Conservation (phyloP, 2,329 filamentous ascomycete species). For the Talaromyces sp. region DNA sequence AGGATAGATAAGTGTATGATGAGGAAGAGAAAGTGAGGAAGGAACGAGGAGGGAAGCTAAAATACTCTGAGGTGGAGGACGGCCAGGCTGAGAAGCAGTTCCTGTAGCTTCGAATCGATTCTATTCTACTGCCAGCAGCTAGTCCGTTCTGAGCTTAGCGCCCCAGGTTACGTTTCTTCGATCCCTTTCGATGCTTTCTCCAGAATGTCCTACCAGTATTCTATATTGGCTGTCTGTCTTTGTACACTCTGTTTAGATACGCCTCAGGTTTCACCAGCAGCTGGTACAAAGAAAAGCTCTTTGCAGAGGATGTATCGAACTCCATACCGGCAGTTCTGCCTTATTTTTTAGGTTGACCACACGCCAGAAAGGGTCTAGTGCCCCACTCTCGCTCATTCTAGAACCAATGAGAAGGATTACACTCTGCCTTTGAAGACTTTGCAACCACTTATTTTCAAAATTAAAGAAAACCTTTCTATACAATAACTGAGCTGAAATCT, state of each 20-base stretch:
- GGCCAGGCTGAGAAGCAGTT: constrained; percentile 9
- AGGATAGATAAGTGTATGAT: constrained; percentile 17
- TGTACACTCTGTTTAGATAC: not conserved
- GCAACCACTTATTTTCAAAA: not conserved
- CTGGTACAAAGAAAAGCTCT: not conserved
- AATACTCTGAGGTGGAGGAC: constrained; percentile 20
- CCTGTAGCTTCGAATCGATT: constrained; percentile 20
- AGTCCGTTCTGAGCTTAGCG: constrained; percentile 3
- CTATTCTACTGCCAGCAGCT: constrained; percentile 16
- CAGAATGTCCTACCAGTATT: not conserved
- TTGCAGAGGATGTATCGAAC: not conserved
- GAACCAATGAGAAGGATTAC: not conserved
- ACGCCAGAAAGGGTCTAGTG: not conserved
- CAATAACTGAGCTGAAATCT: too few relatives aligned
- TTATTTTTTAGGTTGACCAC: not conserved
- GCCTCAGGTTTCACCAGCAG: not conserved
- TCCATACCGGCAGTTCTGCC: not conserved
- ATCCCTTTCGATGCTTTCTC: constrained; percentile 13
- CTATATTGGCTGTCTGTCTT: not conserved
- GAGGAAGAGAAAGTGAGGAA: constrained; percentile 17
- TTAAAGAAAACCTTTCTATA: not conserved
- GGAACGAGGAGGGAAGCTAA: constrained; percentile 21
- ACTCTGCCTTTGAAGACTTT: not conserved
- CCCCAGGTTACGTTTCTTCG: not conserved
- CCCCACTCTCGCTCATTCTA: not conserved